A percentile compares a stretch with the other conserved stretches of the same genome.
Evolutionary conservation across 192 early-diverging fungal species (phyloP).

Genomic region (Coemansia sp.): DNA sequence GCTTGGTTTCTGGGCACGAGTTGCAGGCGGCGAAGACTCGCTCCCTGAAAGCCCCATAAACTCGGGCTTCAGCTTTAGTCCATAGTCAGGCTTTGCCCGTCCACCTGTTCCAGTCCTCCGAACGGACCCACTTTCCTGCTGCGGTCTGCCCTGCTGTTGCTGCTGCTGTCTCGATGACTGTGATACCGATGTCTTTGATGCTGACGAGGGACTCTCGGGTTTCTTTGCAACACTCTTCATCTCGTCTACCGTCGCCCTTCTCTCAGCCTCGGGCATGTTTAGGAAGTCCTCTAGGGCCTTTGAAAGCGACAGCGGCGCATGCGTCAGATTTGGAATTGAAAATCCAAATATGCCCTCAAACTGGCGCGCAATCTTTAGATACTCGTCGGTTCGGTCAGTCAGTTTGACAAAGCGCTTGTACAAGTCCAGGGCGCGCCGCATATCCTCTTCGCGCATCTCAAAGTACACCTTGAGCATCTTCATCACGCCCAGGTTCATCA

Average conservation of each 20-base stretch:
- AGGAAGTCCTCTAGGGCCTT: conserved; percentile 52
- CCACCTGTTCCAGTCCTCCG: conserved; percentile 5
- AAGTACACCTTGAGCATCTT: conserved; percentile 59
- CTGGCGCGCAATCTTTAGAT: conserved; percentile 47
- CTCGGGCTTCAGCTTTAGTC: conserved; percentile 46
- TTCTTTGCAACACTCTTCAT: conserved; percentile 32
- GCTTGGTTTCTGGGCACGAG: not conserved
- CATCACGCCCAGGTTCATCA: conserved; percentile 58
- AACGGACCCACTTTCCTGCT: conserved; percentile 11
- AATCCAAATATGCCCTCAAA: conserved; percentile 52
- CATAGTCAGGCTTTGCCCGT: conserved; percentile 41
- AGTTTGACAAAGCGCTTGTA: conserved; percentile 57
- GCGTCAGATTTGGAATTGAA: conserved; percentile 49
- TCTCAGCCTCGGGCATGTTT: conserved; percentile 42
- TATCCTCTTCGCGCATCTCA: conserved; percentile 49
- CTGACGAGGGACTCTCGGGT: not conserved
- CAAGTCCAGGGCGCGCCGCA: conserved; percentile 52
- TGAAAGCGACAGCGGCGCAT: conserved; percentile 54
- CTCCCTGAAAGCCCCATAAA: conserved; percentile 8
- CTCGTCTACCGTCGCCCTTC: conserved; percentile 17
- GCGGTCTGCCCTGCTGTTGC: not conserved
- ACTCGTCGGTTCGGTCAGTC: conserved; percentile 51
- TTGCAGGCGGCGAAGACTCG: not conserved
- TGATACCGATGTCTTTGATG: not conserved
- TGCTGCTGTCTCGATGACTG: not conserved